Conservation (phyloP, 768 basidiomycete species). For the Pleurotus pulmonarius region DNA sequence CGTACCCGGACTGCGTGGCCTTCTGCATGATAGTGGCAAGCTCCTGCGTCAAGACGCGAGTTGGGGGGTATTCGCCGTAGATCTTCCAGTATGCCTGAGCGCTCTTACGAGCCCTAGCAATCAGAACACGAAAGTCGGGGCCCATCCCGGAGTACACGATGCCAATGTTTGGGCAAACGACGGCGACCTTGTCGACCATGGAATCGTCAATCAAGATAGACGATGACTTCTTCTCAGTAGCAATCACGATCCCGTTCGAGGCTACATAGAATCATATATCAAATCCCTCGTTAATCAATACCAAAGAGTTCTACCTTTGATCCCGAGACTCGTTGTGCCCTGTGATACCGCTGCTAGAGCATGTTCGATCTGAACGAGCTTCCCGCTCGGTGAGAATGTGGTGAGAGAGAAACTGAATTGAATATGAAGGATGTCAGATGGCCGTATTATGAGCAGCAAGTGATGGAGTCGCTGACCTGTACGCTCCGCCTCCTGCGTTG, state of each 20-base stretch:
- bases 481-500: constrained; percentile 77
- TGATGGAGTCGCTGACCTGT: constrained; percentile 44
- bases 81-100: constrained; percentile 99
- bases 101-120: constrained; percentile 93
- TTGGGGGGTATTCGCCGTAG: constrained; percentile 97
- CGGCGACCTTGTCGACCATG: constrained; percentile 95
- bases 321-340: constrained; percentile 95
- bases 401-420: constrained; percentile 89
- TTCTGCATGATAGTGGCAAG: constrained; percentile 98
- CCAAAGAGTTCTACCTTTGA: constrained; percentile 70
- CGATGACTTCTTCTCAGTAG: constrained; percentile 98
- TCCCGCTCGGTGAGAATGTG: constrained; percentile 98
- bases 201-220: constrained; percentile 98
- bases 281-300: background rate
- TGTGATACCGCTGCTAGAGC: constrained; percentile 94
- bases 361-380: constrained; percentile 99
- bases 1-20: constrained; percentile 97
- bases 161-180: constrained; percentile 98
- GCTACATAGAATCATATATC: constrained; percentile 43
- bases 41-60: constrained; percentile 93
- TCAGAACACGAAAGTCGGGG: constrained; percentile 93
- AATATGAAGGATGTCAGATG: constrained; percentile 8
- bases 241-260: constrained; percentile 98
- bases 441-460: constrained; percentile 2
- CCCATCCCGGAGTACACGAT: constrained; percentile 99